Percentiles rank a stretch among this genome's conserved stretches.
These are phyloP conservation scores for Blastobotrys serpentis DNA, from an alignment of 1,139 yeast genomes.

Conservation along the genomic window DNA sequence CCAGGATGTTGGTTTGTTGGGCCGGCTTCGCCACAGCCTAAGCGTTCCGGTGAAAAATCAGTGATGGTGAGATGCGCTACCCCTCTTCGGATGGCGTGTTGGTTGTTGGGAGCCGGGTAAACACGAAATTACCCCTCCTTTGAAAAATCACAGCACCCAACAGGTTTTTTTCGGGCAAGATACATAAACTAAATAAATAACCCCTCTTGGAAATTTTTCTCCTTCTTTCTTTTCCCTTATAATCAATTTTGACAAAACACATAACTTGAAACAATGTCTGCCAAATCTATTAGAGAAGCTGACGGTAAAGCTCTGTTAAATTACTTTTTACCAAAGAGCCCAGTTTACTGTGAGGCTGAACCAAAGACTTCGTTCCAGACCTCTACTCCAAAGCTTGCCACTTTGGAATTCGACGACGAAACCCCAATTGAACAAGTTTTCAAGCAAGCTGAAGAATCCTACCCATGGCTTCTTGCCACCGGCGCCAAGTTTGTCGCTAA, in stretches of 20 bases:
- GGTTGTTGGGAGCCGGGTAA: constrained; percentile 10
- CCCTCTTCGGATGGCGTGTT: background rate
- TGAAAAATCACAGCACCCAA: constrained; percentile 6
- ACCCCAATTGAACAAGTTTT: constrained; percentile 38
- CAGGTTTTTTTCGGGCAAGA: constrained; percentile 6
- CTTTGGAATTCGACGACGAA: constrained; percentile 37
- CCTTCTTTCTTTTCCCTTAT: background rate
- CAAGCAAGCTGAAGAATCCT: constrained; percentile 40
- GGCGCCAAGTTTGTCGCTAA: constrained; percentile 47
- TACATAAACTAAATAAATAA: background rate
- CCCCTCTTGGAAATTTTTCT: background rate
- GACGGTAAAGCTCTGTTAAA: constrained; percentile 49
- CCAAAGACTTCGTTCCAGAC: constrained; percentile 40
- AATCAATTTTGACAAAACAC: constrained; percentile 23
- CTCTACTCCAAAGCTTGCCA: constrained; percentile 43
- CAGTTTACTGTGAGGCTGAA: constrained; percentile 37
- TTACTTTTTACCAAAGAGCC: constrained; percentile 44
- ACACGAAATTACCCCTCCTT: constrained; percentile 9
- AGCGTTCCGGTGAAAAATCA: background rate
- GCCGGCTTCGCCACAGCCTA: background rate
- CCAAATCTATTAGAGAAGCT: constrained; percentile 48
- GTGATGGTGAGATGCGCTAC: constrained; percentile 1
- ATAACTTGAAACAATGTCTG: constrained; percentile 38
- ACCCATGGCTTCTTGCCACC: constrained; percentile 43
- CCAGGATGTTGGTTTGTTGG: background rate